phyloP scores from a whole-genome alignment of 2,329 filamentous ascomycete genomes.

The Cladophialophora bantiana region DNA sequence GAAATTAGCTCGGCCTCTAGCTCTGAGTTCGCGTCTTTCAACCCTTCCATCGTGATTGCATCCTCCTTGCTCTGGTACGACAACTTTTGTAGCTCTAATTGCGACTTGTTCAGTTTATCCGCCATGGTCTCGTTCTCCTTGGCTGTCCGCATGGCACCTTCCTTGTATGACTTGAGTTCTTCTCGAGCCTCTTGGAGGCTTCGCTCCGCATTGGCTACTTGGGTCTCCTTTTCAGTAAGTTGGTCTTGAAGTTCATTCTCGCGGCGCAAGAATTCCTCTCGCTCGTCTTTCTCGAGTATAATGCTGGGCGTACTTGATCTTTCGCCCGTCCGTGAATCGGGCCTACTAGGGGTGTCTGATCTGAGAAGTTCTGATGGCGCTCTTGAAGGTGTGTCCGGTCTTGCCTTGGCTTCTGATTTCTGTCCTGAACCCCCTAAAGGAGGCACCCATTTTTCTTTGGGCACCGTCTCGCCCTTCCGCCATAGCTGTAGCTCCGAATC shows the following conservation, averaged over 20 bases:
- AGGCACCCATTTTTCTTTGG: slow-evolving; percentile 85
- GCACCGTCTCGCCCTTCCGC: slow-evolving; percentile 86
- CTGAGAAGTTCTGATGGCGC: slow-evolving; percentile 59
- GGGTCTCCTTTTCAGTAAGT: slow-evolving; percentile 87
- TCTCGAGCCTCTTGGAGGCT: slow-evolving; percentile 82
- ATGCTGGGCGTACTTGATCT: slow-evolving; percentile 86
- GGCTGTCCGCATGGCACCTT: slow-evolving; percentile 79
- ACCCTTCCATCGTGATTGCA: slow-evolving; percentile 93
- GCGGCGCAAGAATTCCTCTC: slow-evolving; percentile 90
- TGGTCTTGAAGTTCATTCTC: slow-evolving; percentile 98
- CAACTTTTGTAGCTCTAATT: slow-evolving; percentile 95
- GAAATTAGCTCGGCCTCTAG: slow-evolving; percentile 92
- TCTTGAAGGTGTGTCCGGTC: slow-evolving; percentile 65
- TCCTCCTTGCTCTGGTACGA: slow-evolving; percentile 97
- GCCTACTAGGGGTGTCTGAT: slow-evolving; percentile 60
- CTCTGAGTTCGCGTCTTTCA: slow-evolving; percentile 95
- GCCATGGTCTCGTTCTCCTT: slow-evolving; percentile 90
- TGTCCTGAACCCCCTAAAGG: slow-evolving; percentile 57
- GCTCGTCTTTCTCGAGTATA: slow-evolving; percentile 91
- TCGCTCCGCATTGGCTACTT: slow-evolving; percentile 79
- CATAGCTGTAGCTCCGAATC: slow-evolving; percentile 86
- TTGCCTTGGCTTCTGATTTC: slow-evolving; percentile 55
- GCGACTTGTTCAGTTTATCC: slow-evolving; percentile 86
- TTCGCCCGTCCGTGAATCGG: slow-evolving; percentile 75
- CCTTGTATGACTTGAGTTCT: slow-evolving; percentile 83